Conservation (phyloP, 2,329 filamentous ascomycete genomes). For the Huntiella bhutanensis region DNA sequence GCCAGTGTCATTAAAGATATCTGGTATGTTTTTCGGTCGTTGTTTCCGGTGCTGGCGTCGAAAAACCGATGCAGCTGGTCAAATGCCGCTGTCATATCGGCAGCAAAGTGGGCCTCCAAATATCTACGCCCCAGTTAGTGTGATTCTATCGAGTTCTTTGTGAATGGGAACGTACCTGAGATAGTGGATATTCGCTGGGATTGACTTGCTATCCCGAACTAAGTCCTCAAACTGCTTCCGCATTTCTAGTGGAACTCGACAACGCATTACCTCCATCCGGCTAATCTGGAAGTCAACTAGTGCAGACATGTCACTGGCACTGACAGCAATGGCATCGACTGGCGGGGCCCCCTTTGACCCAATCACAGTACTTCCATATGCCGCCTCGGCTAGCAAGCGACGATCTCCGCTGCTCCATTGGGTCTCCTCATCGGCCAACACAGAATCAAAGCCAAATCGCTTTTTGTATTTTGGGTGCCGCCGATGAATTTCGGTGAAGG, state of each 20-base stretch:
- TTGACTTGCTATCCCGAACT: constrained; percentile 44
- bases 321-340: constrained; percentile 31
- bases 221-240: constrained; percentile 51
- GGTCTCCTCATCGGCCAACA: constrained; percentile 30
- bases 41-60: constrained; percentile 66
- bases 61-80: constrained; percentile 89
- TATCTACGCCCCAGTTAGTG: constrained; percentile 33
- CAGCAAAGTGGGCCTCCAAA: constrained; percentile 78
- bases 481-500: constrained; percentile 43
- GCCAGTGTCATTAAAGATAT: constrained; percentile 88
- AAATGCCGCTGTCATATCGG: constrained; percentile 77
- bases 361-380: constrained; percentile 34
- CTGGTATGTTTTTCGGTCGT: constrained; percentile 75
- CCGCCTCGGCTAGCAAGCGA: constrained; percentile 26
- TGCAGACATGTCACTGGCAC: constrained; percentile 61
- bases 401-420: constrained; percentile 29
- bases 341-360: constrained; percentile 17
- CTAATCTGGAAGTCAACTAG: constrained; percentile 77
- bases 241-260: constrained; percentile 56
- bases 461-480: constrained; percentile 38
- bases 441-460: constrained; percentile 36
- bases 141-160: background rate
- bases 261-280: constrained; percentile 72
- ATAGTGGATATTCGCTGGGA: constrained; percentile 59
- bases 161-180: constrained; percentile 31